Conservation (phyloP, 176 grass and related monocot genomes). For the Pharus latifolius region DNA sequence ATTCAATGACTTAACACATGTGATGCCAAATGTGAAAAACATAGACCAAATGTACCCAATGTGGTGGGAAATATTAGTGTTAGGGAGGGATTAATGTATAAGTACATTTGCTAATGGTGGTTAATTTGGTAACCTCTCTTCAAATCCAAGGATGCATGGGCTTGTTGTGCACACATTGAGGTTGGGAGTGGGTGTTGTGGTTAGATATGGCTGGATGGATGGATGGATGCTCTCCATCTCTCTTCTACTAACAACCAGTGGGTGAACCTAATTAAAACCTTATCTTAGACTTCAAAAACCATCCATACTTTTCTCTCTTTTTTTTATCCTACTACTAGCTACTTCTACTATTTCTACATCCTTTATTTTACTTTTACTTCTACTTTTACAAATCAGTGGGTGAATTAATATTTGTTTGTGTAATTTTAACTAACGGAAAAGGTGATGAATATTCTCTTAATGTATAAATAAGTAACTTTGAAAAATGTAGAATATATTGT, state of each 20-base stretch:
- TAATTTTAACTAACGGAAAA: too few relatives aligned
- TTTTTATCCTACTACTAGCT: constrained; percentile 21
- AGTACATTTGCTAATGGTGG: constrained; percentile 22
- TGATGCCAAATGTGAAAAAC: constrained; percentile 1
- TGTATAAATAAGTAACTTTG: too few relatives aligned
- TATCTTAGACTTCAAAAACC: constrained; percentile 40
- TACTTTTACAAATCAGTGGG: too few relatives aligned
- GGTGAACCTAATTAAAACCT: constrained; percentile 42
- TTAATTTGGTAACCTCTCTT: constrained; percentile 30
- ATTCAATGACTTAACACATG: constrained; percentile 2
- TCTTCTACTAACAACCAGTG: constrained; percentile 50
- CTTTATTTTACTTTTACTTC: neutral
- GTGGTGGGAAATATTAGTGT: neutral
- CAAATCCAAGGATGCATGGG: constrained; percentile 26
- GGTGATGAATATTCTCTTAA: too few relatives aligned
- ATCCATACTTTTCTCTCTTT: constrained; percentile 27
- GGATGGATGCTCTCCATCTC: constrained; percentile 31
- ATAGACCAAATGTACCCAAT: neutral
- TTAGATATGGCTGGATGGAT: constrained; percentile 20
- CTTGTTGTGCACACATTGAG: constrained; percentile 47
- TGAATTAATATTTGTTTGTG: too few relatives aligned
- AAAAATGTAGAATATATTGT: too few relatives aligned
- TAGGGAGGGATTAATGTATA: neutral
- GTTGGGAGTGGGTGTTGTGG: constrained; percentile 50
- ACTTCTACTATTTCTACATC: constrained; percentile 13